Evolutionary conservation across 1,284 basidiomycete species (phyloP), one percentile per base, ranked within the genome.

Genomic region (Moniliella sp.): DNA sequence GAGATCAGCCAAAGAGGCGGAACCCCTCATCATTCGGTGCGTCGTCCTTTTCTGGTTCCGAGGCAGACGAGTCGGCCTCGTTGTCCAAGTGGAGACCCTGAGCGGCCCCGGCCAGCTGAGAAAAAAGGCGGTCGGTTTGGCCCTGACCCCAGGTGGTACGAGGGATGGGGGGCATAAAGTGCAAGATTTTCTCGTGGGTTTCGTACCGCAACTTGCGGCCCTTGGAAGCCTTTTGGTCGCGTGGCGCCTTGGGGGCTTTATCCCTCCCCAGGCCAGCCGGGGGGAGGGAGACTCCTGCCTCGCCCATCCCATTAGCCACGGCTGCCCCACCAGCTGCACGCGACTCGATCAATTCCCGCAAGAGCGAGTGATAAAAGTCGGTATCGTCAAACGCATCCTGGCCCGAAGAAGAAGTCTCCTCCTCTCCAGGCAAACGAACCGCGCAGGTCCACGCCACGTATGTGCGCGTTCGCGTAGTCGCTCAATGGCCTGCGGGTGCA

Each of bases 121-220:
- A 17, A 18, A 57, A 57, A 17, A 59, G 36, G 4, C 50, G 34
- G 10, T 48, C 46, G 7, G 47, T 42, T 37, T 56, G 52, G 11
- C 41, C 50, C 11, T 46, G 35, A 27, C 33, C 37, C 52, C 52
- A 56, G 18, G 30, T 33, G 0, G 40, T 15, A 8, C 40, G 34
- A 7, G 49, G 26, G 11, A 59, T 50, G 7, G 46, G 55, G 19
- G 54, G 54, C 56, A 59, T 59, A 27, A 59, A 59, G 39, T 48
- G 52, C 32, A 45, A 43, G 14, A 56, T 36, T 35, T 57, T 57
- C 5, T 56, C 54, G 33, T 49, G 38, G 3, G 56, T 46, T 17
- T 59, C 54, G 45, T 48, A 58, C 8, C 54, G 31, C 25, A 59
- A 32, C 32, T 48, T 45, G 7, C 56, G 37, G 7, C 56, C 56